These are phyloP conservation scores for Kodamaea fukazawae DNA, from an alignment of 805 yeast genomes.

Conservation along the genomic window DNA sequence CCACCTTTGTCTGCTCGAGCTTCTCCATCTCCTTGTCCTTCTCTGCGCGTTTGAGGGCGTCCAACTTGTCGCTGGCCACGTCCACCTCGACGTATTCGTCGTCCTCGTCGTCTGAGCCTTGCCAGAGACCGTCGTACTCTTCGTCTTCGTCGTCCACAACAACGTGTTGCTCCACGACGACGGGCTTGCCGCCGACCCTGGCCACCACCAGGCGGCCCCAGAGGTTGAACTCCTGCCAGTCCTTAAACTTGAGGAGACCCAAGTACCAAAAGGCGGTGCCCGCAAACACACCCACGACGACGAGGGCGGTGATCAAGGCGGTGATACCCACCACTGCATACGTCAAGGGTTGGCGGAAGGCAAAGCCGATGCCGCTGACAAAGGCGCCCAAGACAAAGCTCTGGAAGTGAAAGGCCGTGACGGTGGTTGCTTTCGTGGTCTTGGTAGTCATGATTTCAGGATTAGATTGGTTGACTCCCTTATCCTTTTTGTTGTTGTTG, in stretches of 20 bases:
- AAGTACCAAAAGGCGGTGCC: conserved; percentile 28
- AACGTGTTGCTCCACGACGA: background rate
- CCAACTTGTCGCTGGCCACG: too few species aligned
- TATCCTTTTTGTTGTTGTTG: background rate
- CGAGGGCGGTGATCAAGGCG: conserved; percentile 2
- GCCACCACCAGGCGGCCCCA: background rate
- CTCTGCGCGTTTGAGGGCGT: background rate
- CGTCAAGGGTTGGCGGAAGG: conserved; percentile 23
- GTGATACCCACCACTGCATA: conserved; percentile 15
- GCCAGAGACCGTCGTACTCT: background rate
- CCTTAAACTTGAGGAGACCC: conserved; percentile 23
- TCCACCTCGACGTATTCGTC: too few species aligned
- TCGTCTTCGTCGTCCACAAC: background rate
- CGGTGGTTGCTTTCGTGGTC: background rate
- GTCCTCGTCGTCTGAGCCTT: background rate
- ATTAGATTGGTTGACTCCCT: background rate
- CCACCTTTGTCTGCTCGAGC: conserved; percentile 1
- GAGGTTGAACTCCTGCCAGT: conserved; percentile 9
- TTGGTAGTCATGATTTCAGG: background rate
- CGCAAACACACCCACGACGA: conserved; percentile 3
- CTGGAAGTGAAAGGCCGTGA: conserved; percentile 20
- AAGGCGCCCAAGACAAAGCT: conserved; percentile 28
- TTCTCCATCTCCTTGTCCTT: background rate
- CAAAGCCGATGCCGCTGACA: conserved; percentile 20
- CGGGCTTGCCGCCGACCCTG: background rate